Conservation (phyloP, 176 grass and related monocot species). For the Pontederia paniculata region DNA sequence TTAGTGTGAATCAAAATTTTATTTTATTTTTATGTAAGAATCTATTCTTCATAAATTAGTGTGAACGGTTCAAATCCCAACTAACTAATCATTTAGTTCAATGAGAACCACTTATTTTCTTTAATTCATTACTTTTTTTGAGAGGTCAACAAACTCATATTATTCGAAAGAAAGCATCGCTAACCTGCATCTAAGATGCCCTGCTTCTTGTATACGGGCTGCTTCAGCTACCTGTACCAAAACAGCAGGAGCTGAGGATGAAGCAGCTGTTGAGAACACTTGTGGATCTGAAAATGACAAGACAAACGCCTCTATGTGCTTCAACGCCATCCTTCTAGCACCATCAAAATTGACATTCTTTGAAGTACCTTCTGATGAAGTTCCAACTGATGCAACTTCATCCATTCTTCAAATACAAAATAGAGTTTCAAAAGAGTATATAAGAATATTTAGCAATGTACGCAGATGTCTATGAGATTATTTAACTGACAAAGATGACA, state of each 20-base stretch:
- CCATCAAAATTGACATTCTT: constrained; percentile 78
- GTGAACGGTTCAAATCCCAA: too few relatives aligned
- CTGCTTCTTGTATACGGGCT: constrained; percentile 92
- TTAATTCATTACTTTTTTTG: too few relatives aligned
- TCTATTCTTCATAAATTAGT: too few relatives aligned
- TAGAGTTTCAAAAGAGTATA: constrained; percentile 1
- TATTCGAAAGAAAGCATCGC: constrained; percentile 3
- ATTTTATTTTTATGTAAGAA: too few relatives aligned
- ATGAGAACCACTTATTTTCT: too few relatives aligned
- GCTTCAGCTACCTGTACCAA: constrained; percentile 68
- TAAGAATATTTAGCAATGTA: not conserved
- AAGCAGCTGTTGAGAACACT: constrained; percentile 48
- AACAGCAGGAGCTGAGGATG: constrained; percentile 58
- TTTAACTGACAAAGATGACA: too few relatives aligned
- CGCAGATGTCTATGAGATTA: too few relatives aligned
- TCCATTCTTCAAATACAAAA: constrained; percentile 62
- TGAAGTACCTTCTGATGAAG: constrained; percentile 60
- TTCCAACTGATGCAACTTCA: constrained; percentile 63
- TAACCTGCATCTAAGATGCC: constrained; percentile 98
- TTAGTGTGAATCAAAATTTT: too few relatives aligned
- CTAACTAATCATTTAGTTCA: too few relatives aligned
- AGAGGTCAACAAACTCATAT: not conserved
- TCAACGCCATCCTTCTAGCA: constrained; percentile 94
- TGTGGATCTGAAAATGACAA: constrained; percentile 82
- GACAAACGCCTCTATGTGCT: constrained; percentile 90